A percentile compares a stretch with the other conserved stretches of the same genome.
phyloP scores from a whole-genome alignment of 345 rosid genomes.

The Pistacia atlantica region DNA sequence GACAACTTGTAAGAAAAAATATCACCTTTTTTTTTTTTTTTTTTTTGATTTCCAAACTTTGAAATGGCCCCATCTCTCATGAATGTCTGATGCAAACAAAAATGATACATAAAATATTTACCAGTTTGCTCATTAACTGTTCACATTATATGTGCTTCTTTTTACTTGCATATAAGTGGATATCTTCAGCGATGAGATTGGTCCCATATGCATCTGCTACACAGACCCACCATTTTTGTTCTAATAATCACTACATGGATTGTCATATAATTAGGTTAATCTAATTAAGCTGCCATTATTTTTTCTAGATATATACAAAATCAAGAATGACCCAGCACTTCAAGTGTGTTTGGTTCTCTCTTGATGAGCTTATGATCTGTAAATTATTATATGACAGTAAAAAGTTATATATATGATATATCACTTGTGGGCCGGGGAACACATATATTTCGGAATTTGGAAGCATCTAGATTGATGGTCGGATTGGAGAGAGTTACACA shows the following conservation, averaged over 20 bases:
- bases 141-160: background rate
- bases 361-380: slow-evolving; percentile 8
- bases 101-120: slow-evolving; percentile 14
- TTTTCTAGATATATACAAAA: background rate
- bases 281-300: slow-evolving; percentile 5
- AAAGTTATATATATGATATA: background rate
- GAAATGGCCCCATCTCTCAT: slow-evolving; percentile 12
- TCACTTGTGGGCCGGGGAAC: slow-evolving; percentile 13
- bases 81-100: slow-evolving; percentile 27
- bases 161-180: slow-evolving; percentile 13
- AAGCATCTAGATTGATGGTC: slow-evolving; percentile 11
- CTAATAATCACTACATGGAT: slow-evolving; percentile 16
- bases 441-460: slow-evolving; percentile 21
- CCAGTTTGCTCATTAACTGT: slow-evolving; percentile 12
- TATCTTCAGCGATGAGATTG: slow-evolving; percentile 28
- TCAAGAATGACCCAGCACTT: background rate
- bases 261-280: slow-evolving; percentile 26
- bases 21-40: slow-evolving; percentile 9
- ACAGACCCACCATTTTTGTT: slow-evolving; percentile 21
- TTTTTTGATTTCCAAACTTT: slow-evolving; percentile 32
- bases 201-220: slow-evolving; percentile 25
- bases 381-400: slow-evolving; percentile 9
- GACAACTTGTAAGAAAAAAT: slow-evolving; percentile 42
- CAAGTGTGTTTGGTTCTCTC: slow-evolving; percentile 4
- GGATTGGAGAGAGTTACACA: background rate